phyloP scores from a whole-genome alignment of 164 flowering plant species.

The Aristolochia californica region DNA sequence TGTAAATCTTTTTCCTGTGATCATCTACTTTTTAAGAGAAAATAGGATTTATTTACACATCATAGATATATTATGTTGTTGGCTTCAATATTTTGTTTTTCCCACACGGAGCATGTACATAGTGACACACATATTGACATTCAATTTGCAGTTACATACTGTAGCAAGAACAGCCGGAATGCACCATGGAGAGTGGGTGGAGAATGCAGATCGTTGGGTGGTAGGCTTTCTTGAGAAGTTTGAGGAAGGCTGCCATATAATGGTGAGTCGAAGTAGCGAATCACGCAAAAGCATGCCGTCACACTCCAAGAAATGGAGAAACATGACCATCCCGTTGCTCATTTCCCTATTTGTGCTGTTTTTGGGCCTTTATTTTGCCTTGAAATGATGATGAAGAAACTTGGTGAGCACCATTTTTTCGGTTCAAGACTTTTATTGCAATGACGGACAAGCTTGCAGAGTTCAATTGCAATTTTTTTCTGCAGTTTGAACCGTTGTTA shows the following conservation, averaged over 20 bases:
- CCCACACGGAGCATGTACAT: neutral
- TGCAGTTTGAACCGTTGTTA: neutral
- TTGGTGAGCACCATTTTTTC: too few species aligned
- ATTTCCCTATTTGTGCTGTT: neutral
- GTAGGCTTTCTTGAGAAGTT: constrained; percentile 81
- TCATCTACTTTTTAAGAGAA: too few species aligned
- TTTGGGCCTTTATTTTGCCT: constrained; percentile 1
- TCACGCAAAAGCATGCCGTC: neutral
- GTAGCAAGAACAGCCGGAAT: constrained; percentile 63
- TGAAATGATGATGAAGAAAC: neutral
- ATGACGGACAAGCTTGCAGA: too few species aligned
- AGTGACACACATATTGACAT: neutral
- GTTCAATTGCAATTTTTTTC: neutral
- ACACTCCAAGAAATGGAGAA: neutral
- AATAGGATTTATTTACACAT: too few species aligned
- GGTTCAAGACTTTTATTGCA: too few species aligned
- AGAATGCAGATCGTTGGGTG: constrained; percentile 77
- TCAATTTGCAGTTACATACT: constrained; percentile 39
- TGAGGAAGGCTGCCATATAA: constrained; percentile 77
- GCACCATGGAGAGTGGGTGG: constrained; percentile 68
- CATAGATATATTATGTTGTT: too few species aligned
- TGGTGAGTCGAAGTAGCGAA: constrained; percentile 25
- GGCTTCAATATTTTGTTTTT: too few species aligned
- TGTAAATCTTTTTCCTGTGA: too few species aligned
- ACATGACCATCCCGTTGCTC: constrained; percentile 2